A percentile compares a stretch with the other conserved stretches of the same genome.
phyloP scores from a whole-genome alignment of 768 basidiomycete genomes.

The Lactarius sanguifluus region DNA sequence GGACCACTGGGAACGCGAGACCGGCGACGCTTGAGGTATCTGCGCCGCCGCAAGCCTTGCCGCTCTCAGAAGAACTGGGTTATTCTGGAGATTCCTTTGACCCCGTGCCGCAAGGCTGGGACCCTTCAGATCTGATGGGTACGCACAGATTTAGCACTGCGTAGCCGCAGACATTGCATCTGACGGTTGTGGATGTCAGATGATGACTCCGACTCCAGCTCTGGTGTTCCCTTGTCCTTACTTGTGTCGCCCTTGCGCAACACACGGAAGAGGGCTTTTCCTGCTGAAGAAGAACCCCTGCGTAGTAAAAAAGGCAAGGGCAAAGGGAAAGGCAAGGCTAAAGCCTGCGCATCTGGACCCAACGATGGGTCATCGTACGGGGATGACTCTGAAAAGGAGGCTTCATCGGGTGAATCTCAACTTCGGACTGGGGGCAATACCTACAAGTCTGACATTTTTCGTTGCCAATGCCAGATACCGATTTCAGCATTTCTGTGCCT shows the following conservation, averaged over 20 bases:
- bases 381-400: background rate
- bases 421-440: background rate
- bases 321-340: background rate
- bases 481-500: too few species aligned
- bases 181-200: background rate
- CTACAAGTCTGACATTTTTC: background rate
- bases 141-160: background rate
- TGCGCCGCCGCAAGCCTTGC: background rate
- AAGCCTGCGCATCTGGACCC: background rate
- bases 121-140: background rate
- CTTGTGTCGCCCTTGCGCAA: background rate
- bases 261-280: background rate
- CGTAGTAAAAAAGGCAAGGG: background rate
- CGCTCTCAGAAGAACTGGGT: background rate
- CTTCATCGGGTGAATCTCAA: background rate
- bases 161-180: too few species aligned
- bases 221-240: background rate
- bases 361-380: background rate
- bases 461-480: background rate
- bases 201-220: background rate
- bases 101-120: background rate
- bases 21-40: background rate
- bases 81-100: background rate
- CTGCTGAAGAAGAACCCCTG: background rate
- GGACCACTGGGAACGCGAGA: background rate